Base-by-base conservation (phyloP, 2,329 filamentous ascomycete species). In the Xylaria sp. region DNA sequence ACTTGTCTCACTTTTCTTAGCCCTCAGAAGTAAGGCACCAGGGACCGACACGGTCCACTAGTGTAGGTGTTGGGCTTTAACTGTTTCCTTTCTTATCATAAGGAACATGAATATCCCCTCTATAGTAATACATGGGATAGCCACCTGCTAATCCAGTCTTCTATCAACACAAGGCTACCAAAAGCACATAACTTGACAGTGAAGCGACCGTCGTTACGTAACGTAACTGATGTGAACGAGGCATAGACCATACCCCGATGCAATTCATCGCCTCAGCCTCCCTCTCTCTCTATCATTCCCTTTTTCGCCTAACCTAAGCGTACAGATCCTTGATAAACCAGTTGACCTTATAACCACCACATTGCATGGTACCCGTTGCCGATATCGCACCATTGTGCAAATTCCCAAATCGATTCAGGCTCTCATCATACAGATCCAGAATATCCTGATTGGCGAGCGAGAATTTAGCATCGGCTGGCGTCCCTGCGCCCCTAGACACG, bases 371-470 rank as follows among this genome's bases (percentile, higher is more conserved):
- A 1, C 74, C 75, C 64, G 74, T 66, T 6, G 74, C 74, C 1
- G 66, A 70, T n/a, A 77, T 61, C 52, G 46, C 57, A 2, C 74
- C 74, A 5, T 60, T 62, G 37, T 76, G 75, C 15, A 41, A 6
- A 1, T 50, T 56, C 0, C 71, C 74, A 41, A 74, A 77, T 12
- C 72, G 66, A 13, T 59, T 62, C 1, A 74, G 56, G 2, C 56
- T 66, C 60, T 65, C 73, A 15, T 69, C 73, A 9, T 74, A 64
- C 0, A 74, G 41, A 28, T 73, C 72, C 1, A 76, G 59, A 23
- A 77, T 75, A 20, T 77, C 75, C 68, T 75, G 73, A 34, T 76
- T 76, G 15, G 61, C 15, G 34, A 77, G 50, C 10, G 9, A n/a
- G 63, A 76, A 72, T 7, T 37, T 39, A 20, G 73, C 69, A 28